A percentile compares a stretch with the other conserved stretches of the same genome.
phyloP scores from a whole-genome alignment of 192 early-diverging fungal genomes.

The Piromyces sp. region DNA sequence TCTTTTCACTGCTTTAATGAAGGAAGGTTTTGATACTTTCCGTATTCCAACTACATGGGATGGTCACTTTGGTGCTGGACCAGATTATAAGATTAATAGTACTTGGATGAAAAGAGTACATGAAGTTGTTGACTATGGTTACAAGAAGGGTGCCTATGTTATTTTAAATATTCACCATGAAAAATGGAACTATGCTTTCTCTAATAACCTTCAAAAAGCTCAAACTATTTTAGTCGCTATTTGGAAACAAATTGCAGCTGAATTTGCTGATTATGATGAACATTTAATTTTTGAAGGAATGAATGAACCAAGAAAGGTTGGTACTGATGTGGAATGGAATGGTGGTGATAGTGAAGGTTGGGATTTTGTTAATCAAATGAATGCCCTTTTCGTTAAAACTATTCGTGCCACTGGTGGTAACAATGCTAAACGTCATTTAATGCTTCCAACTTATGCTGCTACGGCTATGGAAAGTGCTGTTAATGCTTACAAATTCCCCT shows the following conservation, averaged over 20 bases:
- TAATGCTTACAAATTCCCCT: neutral
- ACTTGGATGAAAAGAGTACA: neutral
- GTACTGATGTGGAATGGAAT: too few relatives aligned
- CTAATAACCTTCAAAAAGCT: neutral
- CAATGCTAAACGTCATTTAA: neutral
- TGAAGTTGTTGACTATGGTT: neutral
- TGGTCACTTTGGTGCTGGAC: neutral
- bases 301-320: too few relatives aligned
- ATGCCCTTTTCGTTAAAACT: neutral
- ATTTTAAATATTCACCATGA: neutral
- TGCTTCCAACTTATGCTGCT: too few relatives aligned
- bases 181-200: neutral
- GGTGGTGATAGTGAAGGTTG: too few relatives aligned
- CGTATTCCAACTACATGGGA: neutral
- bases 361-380: too few relatives aligned
- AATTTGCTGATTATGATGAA: too few relatives aligned
- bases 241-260: too few relatives aligned
- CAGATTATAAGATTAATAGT: neutral
- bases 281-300: too few relatives aligned
- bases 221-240: neutral
- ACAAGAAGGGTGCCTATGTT: neutral
- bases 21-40: neutral
- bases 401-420: neutral
- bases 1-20: neutral
- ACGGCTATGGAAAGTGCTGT: neutral